A percentile compares a stretch with the other conserved stretches of the same genome.
phyloP scores from a whole-genome alignment of 495 filamentous ascomycete genomes.

The Neurospora tetrasperma region DNA sequence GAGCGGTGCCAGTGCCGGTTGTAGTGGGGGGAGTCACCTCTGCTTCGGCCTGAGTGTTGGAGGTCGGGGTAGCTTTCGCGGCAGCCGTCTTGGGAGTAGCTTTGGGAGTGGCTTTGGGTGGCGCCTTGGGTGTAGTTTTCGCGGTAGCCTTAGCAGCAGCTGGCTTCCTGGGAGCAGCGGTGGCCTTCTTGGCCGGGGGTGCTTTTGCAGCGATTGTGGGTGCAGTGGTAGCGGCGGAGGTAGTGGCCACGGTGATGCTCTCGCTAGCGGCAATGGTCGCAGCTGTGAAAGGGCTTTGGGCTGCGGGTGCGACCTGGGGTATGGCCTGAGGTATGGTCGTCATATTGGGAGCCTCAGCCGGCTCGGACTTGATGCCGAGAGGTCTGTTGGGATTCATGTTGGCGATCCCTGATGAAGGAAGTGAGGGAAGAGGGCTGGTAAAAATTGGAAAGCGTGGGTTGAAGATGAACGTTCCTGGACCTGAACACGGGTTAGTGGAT shows the following conservation, averaged over 20 bases:
- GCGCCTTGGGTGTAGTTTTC: not conserved
- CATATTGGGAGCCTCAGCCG: not conserved
- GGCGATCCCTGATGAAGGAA: not conserved
- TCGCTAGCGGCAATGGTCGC: not conserved
- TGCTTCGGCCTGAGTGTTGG: not conserved
- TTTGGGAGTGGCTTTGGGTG: too few relatives aligned
- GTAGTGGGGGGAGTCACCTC: not conserved
- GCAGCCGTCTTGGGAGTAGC: not conserved
- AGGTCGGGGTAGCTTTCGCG: not conserved
- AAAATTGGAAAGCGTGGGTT: not conserved
- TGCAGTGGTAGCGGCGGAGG: not conserved
- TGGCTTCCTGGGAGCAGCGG: not conserved
- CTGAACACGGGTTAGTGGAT: not conserved
- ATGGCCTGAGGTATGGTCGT: not conserved
- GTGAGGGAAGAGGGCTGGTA: not conserved
- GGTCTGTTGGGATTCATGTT: not conserved
- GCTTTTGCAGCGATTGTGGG: not conserved
- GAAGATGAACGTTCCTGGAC: not conserved
- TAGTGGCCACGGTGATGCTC: not conserved
- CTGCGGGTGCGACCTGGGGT: not conserved
- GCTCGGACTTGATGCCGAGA: not conserved
- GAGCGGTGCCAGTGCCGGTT: not conserved
- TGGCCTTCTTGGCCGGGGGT: not conserved
- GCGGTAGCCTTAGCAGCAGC: not conserved
- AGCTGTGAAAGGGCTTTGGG: not conserved